A percentile compares a stretch with the other conserved stretches of the same genome.
Conservation (phyloP, 768 basidiomycete species). For the Pleurotus giganteus region DNA sequence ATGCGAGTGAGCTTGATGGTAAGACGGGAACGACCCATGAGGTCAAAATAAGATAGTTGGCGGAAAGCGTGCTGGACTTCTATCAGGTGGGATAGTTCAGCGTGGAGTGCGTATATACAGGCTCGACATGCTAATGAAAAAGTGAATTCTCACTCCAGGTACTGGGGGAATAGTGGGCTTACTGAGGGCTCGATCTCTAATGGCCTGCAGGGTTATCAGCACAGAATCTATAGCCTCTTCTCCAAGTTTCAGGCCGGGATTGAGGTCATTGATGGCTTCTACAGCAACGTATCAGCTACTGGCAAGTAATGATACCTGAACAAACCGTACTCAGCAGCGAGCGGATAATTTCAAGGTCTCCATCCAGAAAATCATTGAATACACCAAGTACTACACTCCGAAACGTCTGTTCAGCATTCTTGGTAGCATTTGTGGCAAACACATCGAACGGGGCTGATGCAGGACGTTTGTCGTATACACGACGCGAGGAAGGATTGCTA, state of each 20-base stretch:
- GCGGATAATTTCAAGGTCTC: constrained; percentile 83
- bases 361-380: constrained; percentile 80
- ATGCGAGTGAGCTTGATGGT: constrained; percentile 78
- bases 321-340: constrained; percentile 63
- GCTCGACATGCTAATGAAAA: constrained; percentile 63
- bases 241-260: constrained; percentile 71
- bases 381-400: constrained; percentile 70
- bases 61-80: constrained; percentile 79
- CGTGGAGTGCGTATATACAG: constrained; percentile 70
- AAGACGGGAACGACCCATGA: constrained; percentile 71
- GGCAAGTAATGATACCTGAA: background rate
- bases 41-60: constrained; percentile 73
- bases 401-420: constrained; percentile 77
- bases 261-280: constrained; percentile 80
- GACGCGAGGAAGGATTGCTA: constrained; percentile 66
- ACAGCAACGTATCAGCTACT: background rate
- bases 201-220: constrained; percentile 62
- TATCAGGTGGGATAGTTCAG: constrained; percentile 72
- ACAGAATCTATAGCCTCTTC: constrained; percentile 79
- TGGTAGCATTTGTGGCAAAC: constrained; percentile 48
- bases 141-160: background rate
- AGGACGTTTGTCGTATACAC: constrained; percentile 63
- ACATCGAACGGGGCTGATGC: constrained; percentile 48
- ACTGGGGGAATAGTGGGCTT: constrained; percentile 19
- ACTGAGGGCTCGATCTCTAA: constrained; percentile 78